A percentile compares a stretch with the other conserved stretches of the same genome.
Evolutionary conservation across 768 basidiomycete species (phyloP).

Genomic region (Clitopilus hobsonii): DNA sequence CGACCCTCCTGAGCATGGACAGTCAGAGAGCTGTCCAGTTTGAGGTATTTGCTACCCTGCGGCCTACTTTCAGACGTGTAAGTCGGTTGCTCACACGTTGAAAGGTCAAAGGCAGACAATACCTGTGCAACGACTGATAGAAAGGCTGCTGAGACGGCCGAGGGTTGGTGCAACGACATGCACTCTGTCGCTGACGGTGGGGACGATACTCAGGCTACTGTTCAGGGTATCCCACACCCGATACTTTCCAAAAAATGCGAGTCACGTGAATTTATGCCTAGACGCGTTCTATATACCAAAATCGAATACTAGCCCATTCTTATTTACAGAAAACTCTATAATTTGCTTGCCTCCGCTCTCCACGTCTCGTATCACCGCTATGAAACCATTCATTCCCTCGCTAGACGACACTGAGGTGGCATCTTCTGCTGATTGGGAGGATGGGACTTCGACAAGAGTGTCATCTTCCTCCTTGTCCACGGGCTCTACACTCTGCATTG

Average conservation of each 20-base stretch:
- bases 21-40: slow-evolving; percentile 36
- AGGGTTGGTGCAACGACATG: neutral
- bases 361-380: neutral
- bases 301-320: slow-evolving; percentile 1
- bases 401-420: neutral
- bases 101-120: neutral
- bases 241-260: neutral
- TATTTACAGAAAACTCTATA: slow-evolving; percentile 3
- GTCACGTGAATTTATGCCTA: neutral
- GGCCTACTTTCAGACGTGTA: slow-evolving; percentile 1
- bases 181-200: neutral
- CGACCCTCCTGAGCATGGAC: slow-evolving; percentile 72
- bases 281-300: slow-evolving; percentile 7
- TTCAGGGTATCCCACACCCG: too few relatives aligned
- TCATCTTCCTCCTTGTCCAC: neutral
- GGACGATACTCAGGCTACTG: neutral
- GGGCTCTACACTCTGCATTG: slow-evolving; percentile 2
- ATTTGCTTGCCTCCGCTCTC: neutral
- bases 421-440: neutral
- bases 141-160: neutral
- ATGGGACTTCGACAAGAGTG: neutral
- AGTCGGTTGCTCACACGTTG: neutral
- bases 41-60: slow-evolving; percentile 8
- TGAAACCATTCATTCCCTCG: neutral
- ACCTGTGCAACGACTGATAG: slow-evolving; percentile 8